A percentile compares a stretch with the other conserved stretches of the same genome.
phyloP scores from a whole-genome alignment of 1,284 basidiomycete genomes.

The Exobasidium cylindrosporum region DNA sequence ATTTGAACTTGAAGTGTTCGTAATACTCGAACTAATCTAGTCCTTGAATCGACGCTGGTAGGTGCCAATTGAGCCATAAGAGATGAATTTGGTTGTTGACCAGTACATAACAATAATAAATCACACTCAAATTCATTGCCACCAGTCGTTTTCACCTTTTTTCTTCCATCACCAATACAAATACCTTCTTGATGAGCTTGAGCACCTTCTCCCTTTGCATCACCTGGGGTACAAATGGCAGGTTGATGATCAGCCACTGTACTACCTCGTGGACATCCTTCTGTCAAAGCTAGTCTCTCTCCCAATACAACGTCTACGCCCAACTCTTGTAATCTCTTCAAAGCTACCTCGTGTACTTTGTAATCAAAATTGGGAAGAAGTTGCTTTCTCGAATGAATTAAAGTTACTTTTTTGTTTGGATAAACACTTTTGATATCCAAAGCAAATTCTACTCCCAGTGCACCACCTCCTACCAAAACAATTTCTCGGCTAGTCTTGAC shows the following conservation, averaged over 20 bases:
- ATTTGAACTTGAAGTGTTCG: conserved; percentile 47
- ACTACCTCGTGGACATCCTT: conserved; percentile 49
- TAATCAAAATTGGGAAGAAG: conserved; percentile 53
- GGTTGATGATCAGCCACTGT: conserved; percentile 17
- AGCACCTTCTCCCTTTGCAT: conserved; percentile 35
- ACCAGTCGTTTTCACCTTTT: conserved; percentile 45
- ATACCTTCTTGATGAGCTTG: conserved; percentile 34
- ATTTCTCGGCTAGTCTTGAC: conserved; percentile 41
- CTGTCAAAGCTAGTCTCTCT: conserved; percentile 46
- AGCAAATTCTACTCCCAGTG: conserved; percentile 51
- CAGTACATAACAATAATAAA: conserved; percentile 51
- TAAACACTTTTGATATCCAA: conserved; percentile 47
- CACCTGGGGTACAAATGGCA: conserved; percentile 27
- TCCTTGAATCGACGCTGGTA: conserved; percentile 39
- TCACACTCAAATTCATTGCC: conserved; percentile 49
- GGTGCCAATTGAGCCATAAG: conserved; percentile 48
- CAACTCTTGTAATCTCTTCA: conserved; percentile 36
- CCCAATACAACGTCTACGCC: conserved; percentile 52
- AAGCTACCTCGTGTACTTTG: conserved; percentile 44
- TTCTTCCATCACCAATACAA: conserved; percentile 35
- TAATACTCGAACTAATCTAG: conserved; percentile 42
- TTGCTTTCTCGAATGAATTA: conserved; percentile 50
- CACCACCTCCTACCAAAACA: conserved; percentile 52
- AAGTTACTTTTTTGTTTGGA: conserved; percentile 40
- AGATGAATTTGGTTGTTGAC: conserved; percentile 51